Conservation (phyloP, 495 filamentous ascomycete genomes). For the Neurospora sp. region DNA sequence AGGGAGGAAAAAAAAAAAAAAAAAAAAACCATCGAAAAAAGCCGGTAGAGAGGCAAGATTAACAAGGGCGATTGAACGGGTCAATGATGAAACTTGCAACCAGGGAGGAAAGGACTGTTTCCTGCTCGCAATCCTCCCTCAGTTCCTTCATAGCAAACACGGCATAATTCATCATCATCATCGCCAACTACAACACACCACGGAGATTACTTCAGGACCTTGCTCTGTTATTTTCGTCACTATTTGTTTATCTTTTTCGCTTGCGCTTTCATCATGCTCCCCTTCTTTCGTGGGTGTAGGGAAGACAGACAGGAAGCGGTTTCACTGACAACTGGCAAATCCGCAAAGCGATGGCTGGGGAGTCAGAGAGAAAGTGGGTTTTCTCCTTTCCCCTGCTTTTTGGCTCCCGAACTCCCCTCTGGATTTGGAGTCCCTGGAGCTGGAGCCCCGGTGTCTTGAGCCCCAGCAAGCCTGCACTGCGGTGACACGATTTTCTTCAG, state of each 20-base stretch:
- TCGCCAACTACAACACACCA: background rate
- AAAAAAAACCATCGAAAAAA: too few relatives aligned
- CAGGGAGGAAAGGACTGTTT: background rate
- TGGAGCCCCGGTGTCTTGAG: background rate
- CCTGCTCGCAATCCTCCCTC: background rate
- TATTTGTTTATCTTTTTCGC: background rate
- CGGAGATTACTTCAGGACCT: background rate
- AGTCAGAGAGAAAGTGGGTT: background rate
- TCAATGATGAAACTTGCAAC: background rate
- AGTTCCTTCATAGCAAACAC: background rate
- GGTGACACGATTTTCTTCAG: background rate
- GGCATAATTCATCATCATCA: background rate
- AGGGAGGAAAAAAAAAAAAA: background rate
- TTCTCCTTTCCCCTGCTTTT: background rate
- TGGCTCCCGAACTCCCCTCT: background rate
- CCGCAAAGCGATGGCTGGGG: background rate
- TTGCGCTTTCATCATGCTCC: background rate
- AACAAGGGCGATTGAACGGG: background rate
- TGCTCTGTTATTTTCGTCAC: background rate
- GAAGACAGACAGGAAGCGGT: background rate
- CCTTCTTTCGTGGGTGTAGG: background rate
- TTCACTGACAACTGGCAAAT: background rate
- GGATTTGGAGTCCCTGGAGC: background rate
- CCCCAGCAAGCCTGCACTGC: background rate
- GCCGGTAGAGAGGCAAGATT: conserved; percentile 9